Evolutionary conservation across 2,329 filamentous ascomycete species (phyloP), one percentile per base, ranked within the genome.

Genomic region (Alternaria arbusti): DNA sequence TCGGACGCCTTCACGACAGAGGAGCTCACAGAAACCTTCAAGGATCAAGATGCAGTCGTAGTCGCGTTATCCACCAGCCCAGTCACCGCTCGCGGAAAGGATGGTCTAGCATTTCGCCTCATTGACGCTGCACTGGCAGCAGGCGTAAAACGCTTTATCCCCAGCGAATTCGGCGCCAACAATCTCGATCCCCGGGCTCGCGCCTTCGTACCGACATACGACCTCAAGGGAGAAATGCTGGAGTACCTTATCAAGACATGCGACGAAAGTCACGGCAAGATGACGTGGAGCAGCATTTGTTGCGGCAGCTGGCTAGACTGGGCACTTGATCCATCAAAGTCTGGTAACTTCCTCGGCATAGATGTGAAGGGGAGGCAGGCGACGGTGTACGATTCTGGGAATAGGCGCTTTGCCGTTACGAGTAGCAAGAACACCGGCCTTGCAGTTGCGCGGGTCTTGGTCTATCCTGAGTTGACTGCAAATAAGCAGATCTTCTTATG

Each of bases 91-190:
- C 67, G 69, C 25, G 63, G 60, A 6, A 54, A 54, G 43, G 64
- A 70, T 20, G 63, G 70, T 20, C 61, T 74, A 40, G 67, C 66
- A 5, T 69, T 69, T 61, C 66, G 70, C 13, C 67, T 83, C 20
- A 75, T 83, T 50, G 79, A 82, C 54, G 82, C 80, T 5, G 74
- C 81, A 15, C 67, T 81, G 40, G 74, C 78, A 1, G 79, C 79
- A 1, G 79, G 79, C 12, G 80, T 82, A 2, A 72, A 75, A 47
- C 75, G 80, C 23, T 77, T 82, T 64, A 75, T 83, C 36, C 81
- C 81, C 2, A 73, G 72, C 7, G 81, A 82, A 60, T 83, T 77
- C 62, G 81, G 80, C 55, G 68, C 73, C 32, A 76, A 83, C 57
- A 75, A 78, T n/a, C 64, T 70, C 6, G 79, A 82, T 63, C 66